phyloP scores from a whole-genome alignment of 1,284 basidiomycete species.

The Porogramme epimiltina region DNA sequence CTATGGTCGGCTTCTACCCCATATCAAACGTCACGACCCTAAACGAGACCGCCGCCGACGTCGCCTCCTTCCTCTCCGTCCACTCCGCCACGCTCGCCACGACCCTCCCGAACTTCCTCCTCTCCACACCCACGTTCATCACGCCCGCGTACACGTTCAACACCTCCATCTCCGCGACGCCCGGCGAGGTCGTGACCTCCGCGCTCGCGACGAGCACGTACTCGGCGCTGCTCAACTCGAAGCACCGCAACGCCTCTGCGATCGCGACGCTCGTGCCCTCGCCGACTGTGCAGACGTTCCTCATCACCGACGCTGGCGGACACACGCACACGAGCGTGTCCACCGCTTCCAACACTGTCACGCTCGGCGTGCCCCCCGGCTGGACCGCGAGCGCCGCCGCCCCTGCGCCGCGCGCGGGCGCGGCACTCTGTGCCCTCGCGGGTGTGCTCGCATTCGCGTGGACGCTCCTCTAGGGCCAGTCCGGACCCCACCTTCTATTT shows the following conservation, averaged over 20 bases:
- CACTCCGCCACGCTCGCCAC: slow-evolving; percentile 69
- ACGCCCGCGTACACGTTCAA: slow-evolving; percentile 75
- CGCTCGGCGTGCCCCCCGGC: slow-evolving; percentile 38
- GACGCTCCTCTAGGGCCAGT: slow-evolving; percentile 4
- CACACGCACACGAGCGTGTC: slow-evolving; percentile 33
- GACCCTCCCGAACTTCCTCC: slow-evolving; percentile 73
- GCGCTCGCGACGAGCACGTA: slow-evolving; percentile 75
- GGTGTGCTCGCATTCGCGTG: slow-evolving; percentile 3
- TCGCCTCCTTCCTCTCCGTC: slow-evolving; percentile 61
- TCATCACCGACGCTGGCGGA: slow-evolving; percentile 38
- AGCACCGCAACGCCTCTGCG: slow-evolving; percentile 30
- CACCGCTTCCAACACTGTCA: slow-evolving; percentile 29
- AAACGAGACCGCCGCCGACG: slow-evolving; percentile 39
- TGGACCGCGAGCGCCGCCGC: slow-evolving; percentile 6
- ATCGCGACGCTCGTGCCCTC: slow-evolving; percentile 36
- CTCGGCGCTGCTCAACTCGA: slow-evolving; percentile 47
- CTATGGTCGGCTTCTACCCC: slow-evolving; percentile 73
- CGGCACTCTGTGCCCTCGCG: neutral
- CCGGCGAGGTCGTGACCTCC: slow-evolving; percentile 54
- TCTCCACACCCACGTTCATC: slow-evolving; percentile 66
- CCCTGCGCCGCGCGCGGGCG: neutral
- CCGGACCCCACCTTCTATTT: neutral
- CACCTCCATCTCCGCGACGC: slow-evolving; percentile 56
- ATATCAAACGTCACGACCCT: slow-evolving; percentile 47
- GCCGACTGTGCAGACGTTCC: slow-evolving; percentile 36